Evolutionary conservation across 495 filamentous ascomycete genomes (phyloP), one percentile per base, ranked within the genome.

Genomic region (Trichoderma reesei): DNA sequence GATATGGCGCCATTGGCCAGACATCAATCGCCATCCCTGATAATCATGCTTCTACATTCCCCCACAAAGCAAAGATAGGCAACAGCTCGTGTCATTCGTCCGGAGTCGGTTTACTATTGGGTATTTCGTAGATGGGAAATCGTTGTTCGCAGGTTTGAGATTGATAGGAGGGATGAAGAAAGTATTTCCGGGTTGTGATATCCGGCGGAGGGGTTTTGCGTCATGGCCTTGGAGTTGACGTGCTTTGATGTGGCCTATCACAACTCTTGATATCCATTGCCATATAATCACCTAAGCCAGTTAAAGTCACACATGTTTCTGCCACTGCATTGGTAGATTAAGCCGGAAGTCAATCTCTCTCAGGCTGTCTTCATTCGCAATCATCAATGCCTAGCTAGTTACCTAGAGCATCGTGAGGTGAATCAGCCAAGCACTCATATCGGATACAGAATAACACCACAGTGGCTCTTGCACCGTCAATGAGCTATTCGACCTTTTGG

Each of bases 141-240:
- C 42, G 11, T 14, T 18, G 42, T 16, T 46, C 11, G 11, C 42
- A 14, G 5, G n/a, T 46, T 14, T 10, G 20, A 33, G 51, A 56
- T 8, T 18, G 14, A n/a, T 31, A 11, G 9, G 11, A 56, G 26
- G 34, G 20, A 9, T 14, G 51, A 31, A 14, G 9, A 20, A 56
- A 56, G 7, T 63, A 61, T 61, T 13, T 44, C 18, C 14, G 59
- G 48, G 33, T 36, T n/a, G 26, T 56, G n/a, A n/a, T 56, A 33
- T 34, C 31, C 18, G 26, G 20, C 10, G 20, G 10, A 56, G 51
- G 33, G 26, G 26, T 9, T 10, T 56, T 36, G 51, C 51, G 51
- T 56, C 51, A 56, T 56, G 51, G 31, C 4, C 51, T 20, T 56
- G 51, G 11, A 16, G 51, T 56, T 56, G 51, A 56, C 51, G 51